Base-by-base conservation (phyloP, 2,329 filamentous ascomycete genomes). In the Rhinocladiella similis region DNA sequence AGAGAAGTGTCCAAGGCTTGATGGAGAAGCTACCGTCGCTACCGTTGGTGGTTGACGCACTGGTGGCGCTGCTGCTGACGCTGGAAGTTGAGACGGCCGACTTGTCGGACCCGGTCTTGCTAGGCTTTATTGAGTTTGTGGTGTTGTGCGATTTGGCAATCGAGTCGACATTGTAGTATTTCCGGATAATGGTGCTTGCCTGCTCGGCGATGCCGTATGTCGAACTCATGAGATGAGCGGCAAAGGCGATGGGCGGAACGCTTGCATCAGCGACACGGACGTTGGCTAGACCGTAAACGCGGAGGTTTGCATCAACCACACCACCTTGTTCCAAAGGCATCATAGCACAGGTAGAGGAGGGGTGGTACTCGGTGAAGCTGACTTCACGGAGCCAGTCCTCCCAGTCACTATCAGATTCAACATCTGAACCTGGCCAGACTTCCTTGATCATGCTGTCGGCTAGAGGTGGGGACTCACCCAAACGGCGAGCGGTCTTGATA, bases 281-380 rank as follows among this genome's bases (percentile, higher is more conserved):
- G 20, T 67, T 67, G 1, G 59, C 48, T 1, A 69, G 65, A 5
- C 77, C 78, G 50, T 78, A 74, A 2, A 81, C 78, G 14, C 69
- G 72, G 13, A 80, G 62, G 10, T 67, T 68, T 6, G 62, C 66
- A 50, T 79, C 75, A 1, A 79, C 68, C 20, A 80, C 78, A 6
- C 77, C 78, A 6, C 65, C 65, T 36, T 76, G 53, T 13, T 74
- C 70, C 5, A 69, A 65, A 7, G 75, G 73, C 3, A 70, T 73
- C 77, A 81, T 80, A 59, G 74, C 76, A 47, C 73, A 75, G 0
- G 76, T 78, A 2, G 58, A 61, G 5, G 56, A 59, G 3, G 63
- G 61, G 41, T 65, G 63, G 38, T 46, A 65, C 35, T 63, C 61
- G 10, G 63, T 65, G 33, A 59, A 57, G 36, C 59, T 48, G 12